Percentiles rank a stretch among this genome's conserved stretches.
These are phyloP conservation scores for Brassica hybrid DNA, from an alignment of 441 rosid genomes.

Conservation along the genomic window DNA sequence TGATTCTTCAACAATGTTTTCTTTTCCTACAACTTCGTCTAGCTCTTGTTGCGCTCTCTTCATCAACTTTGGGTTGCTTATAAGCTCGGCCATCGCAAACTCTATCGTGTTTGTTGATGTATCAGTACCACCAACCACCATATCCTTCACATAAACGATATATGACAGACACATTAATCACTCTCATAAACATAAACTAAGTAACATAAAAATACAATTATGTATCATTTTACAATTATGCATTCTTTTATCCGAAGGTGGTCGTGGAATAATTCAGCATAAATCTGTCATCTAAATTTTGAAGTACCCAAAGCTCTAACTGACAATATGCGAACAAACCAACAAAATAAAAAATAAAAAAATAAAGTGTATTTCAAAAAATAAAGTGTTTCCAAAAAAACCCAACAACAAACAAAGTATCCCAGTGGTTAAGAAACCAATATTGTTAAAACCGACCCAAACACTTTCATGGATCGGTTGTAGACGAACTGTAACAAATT, in stretches of 20 bases:
- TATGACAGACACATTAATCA: neutral
- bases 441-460: no score
- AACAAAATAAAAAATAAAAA: neutral
- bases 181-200: neutral
- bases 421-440: neutral
- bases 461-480: no score
- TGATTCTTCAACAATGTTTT: constrained; percentile 53
- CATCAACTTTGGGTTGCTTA: constrained; percentile 48
- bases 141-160: constrained; percentile 45
- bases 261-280: neutral
- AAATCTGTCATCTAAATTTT: neutral
- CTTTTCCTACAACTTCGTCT: constrained; percentile 52
- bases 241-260: neutral
- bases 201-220: neutral
- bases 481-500: no score
- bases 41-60: constrained; percentile 50
- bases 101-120: constrained; percentile 52
- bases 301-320: neutral
- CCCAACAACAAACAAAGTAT: neutral
- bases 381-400: no score
- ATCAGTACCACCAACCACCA: constrained; percentile 59
- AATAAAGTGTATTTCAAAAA: no score
- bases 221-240: neutral
- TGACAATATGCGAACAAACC: neutral
- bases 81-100: constrained; percentile 54